phyloP scores from a whole-genome alignment of 306 rosid genomes.

The Trifolium dubium region DNA sequence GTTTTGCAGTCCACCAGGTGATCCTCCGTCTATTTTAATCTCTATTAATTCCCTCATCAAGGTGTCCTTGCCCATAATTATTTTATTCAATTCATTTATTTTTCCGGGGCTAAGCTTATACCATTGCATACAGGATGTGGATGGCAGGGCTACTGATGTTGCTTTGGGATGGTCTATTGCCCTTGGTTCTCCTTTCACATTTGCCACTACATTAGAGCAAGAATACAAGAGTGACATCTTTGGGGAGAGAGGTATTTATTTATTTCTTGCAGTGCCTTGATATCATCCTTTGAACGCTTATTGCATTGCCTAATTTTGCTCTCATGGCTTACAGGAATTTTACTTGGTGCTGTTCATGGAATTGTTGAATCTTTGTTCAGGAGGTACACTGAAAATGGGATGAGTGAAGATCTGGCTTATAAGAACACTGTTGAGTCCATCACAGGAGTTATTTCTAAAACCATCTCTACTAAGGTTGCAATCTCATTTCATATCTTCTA shows the following conservation, averaged over 20 bases:
- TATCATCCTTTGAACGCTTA: neutral
- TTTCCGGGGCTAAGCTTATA: constrained; percentile 27
- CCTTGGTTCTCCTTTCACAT: constrained; percentile 98
- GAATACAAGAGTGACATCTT: constrained; percentile 97
- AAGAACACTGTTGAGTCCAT: constrained; percentile 92
- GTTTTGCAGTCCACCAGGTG: constrained; percentile 97
- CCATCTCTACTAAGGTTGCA: constrained; percentile 83
- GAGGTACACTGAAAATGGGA: constrained; percentile 89
- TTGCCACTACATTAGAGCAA: constrained; percentile 90
- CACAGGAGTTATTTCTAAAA: constrained; percentile 83
- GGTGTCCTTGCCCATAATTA: neutral
- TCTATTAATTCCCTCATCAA: neutral
- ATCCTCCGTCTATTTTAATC: neutral
- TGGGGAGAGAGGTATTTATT: constrained; percentile 83
- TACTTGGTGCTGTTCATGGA: constrained; percentile 99
- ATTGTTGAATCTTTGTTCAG: constrained; percentile 91
- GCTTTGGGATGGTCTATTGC: constrained; percentile 98
- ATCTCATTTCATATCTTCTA: constrained; percentile 31
- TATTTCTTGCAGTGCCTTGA: neutral
- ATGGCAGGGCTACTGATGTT: constrained; percentile 94
- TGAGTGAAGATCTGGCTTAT: constrained; percentile 88
- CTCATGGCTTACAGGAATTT: constrained; percentile 67
- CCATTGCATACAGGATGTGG: constrained; percentile 71
- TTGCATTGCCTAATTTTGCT: constrained; percentile 38
- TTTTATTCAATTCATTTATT: neutral